Evolutionary conservation across 768 basidiomycete species (phyloP).

Genomic region (Phallus indusiatus): DNA sequence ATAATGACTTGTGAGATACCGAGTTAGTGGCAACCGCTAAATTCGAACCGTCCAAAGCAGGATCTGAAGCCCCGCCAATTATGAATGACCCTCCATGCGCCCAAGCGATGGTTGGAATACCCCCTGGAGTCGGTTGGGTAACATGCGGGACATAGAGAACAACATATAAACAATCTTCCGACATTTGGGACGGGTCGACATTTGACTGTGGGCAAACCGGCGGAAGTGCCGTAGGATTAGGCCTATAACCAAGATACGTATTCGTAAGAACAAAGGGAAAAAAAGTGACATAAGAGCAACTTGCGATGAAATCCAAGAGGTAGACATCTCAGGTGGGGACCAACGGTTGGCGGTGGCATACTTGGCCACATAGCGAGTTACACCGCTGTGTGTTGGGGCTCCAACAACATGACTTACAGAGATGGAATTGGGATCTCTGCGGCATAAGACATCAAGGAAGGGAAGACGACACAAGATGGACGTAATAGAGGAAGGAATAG

Average conservation of each 20-base stretch:
- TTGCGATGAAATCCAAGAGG: conserved; percentile 56
- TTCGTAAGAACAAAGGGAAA: conserved; percentile 3
- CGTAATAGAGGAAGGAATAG: neutral
- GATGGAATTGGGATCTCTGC: neutral
- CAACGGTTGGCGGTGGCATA: conserved; percentile 60
- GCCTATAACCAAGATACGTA: conserved; percentile 17
- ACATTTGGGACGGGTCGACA: conserved; percentile 38
- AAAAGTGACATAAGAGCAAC: conserved; percentile 16
- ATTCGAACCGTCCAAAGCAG: conserved; percentile 69
- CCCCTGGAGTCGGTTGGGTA: conserved; percentile 15
- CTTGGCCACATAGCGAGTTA: conserved; percentile 50
- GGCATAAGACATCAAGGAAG: neutral
- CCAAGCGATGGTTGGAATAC: conserved; percentile 52
- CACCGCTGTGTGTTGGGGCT: conserved; percentile 27
- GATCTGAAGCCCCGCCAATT: conserved; percentile 56
- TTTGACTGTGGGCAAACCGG: conserved; percentile 59
- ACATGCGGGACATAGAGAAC: conserved; percentile 57
- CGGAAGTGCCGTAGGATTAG: conserved; percentile 48
- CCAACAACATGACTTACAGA: neutral
- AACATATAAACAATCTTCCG: conserved; percentile 79
- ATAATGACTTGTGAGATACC: neutral
- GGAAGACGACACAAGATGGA: neutral
- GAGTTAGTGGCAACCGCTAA: conserved; percentile 63
- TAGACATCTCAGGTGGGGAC: conserved; percentile 43
- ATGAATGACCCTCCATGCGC: conserved; percentile 82